A percentile compares a stretch with the other conserved stretches of the same genome.
These are phyloP conservation scores for Solanum stenotomum DNA, from an alignment of 257 asterid species.

Conservation along the genomic window DNA sequence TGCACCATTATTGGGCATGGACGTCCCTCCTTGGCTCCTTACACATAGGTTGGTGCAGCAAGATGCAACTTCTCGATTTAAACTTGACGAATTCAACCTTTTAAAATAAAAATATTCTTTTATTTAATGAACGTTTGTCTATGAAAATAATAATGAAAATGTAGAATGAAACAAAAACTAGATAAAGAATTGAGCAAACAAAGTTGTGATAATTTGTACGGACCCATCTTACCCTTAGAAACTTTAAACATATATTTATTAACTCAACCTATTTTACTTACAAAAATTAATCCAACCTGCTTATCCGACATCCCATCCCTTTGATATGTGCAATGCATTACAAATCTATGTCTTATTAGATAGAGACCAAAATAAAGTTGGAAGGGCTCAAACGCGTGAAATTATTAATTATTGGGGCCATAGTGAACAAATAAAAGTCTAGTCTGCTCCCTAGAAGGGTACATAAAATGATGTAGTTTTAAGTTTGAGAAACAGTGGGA, in stretches of 20 bases:
- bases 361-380: neutral
- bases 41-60: neutral
- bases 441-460: neutral
- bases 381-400: constrained; percentile 2
- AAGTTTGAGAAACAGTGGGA: neutral
- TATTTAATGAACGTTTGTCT: too few relatives aligned
- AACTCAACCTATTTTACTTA: neutral
- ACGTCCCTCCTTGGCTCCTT: neutral
- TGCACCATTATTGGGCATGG: neutral
- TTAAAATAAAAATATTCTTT: too few relatives aligned
- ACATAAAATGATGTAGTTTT: neutral
- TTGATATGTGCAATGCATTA: neutral
- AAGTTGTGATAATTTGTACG: neutral
- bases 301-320: neutral
- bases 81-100: neutral
- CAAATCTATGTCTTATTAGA: neutral
- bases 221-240: neutral
- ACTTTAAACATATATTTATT: neutral
- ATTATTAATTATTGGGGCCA: neutral
- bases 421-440: neutral
- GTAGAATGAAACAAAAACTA: neutral
- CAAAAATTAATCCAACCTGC: neutral
- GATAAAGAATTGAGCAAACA: too few relatives aligned
- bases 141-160: too few relatives aligned
- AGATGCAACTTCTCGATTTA: neutral